Percentiles rank a stretch among this genome's conserved stretches.
Conservation (phyloP, 148 eudicot species). For the Diospyros kaki region DNA sequence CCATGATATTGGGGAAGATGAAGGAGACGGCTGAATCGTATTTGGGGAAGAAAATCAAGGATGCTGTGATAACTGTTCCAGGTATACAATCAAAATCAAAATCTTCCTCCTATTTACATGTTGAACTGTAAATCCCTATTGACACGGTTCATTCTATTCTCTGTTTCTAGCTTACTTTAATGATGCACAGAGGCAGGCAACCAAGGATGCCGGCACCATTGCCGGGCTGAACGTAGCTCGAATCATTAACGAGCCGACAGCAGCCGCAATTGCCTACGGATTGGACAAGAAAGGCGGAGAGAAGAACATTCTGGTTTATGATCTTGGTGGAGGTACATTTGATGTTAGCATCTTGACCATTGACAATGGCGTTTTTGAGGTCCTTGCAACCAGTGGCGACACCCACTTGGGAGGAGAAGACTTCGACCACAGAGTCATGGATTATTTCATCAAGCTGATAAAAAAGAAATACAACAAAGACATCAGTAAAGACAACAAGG, state of each 20-base stretch:
- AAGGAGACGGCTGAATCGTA: constrained; percentile 49
- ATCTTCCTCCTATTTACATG: too few species aligned
- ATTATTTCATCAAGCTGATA: constrained; percentile 45
- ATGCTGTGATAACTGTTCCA: constrained; percentile 51
- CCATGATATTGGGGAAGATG: constrained; percentile 52
- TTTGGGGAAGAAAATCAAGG: constrained; percentile 35
- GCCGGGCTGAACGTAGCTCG: constrained; percentile 47
- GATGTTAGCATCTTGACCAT: constrained; percentile 43
- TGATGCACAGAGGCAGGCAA: constrained; percentile 53
- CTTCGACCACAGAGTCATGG: constrained; percentile 49
- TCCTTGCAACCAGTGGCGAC: constrained; percentile 50
- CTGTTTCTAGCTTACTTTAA: constrained; percentile 40
- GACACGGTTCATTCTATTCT: background rate
- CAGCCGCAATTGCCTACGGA: constrained; percentile 50
- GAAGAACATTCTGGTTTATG: constrained; percentile 46
- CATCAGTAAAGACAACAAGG: constrained; percentile 46
- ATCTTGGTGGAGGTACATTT: constrained; percentile 53
- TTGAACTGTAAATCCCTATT: background rate
- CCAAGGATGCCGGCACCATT: constrained; percentile 47
- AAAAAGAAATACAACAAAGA: constrained; percentile 47
- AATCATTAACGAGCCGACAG: constrained; percentile 47
- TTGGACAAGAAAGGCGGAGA: constrained; percentile 40
- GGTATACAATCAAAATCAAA: constrained; percentile 18
- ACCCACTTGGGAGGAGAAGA: constrained; percentile 60
- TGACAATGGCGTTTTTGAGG: constrained; percentile 49